These are phyloP conservation scores for Macadamia tetraphylla DNA, from an alignment of 164 flowering plant species.

Conservation along the genomic window DNA sequence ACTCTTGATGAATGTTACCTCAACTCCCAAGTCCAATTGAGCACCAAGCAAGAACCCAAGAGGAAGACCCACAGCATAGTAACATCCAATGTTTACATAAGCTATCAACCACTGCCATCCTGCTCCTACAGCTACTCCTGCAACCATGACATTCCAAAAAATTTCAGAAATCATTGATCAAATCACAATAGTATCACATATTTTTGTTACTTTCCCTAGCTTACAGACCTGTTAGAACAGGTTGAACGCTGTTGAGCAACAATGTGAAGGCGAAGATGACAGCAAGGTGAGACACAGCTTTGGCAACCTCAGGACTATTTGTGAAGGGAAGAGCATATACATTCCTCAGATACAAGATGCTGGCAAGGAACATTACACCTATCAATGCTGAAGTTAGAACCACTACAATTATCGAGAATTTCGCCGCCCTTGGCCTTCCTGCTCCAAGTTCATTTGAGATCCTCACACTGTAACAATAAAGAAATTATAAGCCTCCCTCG, in stretches of 20 bases:
- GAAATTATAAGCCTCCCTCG: background rate
- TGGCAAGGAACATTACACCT: background rate
- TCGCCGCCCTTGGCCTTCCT: constrained; percentile 5
- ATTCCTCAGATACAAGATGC: constrained; percentile 1
- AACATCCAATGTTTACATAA: constrained; percentile 28
- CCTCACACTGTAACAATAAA: background rate
- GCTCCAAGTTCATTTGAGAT: constrained; percentile 9
- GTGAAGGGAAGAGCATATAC: constrained; percentile 4
- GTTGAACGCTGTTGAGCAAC: constrained; percentile 8
- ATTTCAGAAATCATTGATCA: background rate
- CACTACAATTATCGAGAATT: constrained; percentile 4
- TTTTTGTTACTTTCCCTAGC: too few relatives aligned
- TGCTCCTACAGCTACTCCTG: constrained; percentile 37
- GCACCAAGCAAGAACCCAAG: constrained; percentile 31
- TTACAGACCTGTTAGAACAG: constrained; percentile 1
- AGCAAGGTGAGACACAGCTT: constrained; percentile 1
- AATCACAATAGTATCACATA: too few relatives aligned
- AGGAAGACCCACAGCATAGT: constrained; percentile 29
- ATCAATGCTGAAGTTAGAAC: constrained; percentile 4
- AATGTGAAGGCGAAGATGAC: constrained; percentile 6
- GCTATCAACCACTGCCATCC: constrained; percentile 39
- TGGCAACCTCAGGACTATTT: background rate
- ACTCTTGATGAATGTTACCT: constrained; percentile 11
- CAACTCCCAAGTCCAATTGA: constrained; percentile 22
- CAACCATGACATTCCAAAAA: background rate